Conservation (phyloP, 176 grass and related monocot genomes). For the barley (Hordeum vulgare) region MorexV3_pseudomolecules_assembly NC_058523.1:408609415-408609914, state of each 20-base stretch:
- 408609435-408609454: neutral
- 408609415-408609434: neutral
- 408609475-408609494: no score
- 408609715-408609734: no score
- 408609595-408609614: neutral
- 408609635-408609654: neutral
- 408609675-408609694: neutral
- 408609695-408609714: no score
- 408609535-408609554: neutral
- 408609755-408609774: no score
- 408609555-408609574: neutral
- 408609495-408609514: neutral
- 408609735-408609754: no score
- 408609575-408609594: neutral
- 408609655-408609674: neutral
- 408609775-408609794: no score
- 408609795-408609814: no score
- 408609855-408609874: no score
- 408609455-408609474: neutral
- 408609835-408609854: no score
- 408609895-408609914: no score
- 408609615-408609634: neutral
- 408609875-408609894: no score
- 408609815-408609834: no score
- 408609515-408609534: neutral